A percentile compares a stretch with the other conserved stretches of the same genome.
Evolutionary conservation across 768 basidiomycete genomes (phyloP).

Genomic region (Pleurotus platypus): DNA sequence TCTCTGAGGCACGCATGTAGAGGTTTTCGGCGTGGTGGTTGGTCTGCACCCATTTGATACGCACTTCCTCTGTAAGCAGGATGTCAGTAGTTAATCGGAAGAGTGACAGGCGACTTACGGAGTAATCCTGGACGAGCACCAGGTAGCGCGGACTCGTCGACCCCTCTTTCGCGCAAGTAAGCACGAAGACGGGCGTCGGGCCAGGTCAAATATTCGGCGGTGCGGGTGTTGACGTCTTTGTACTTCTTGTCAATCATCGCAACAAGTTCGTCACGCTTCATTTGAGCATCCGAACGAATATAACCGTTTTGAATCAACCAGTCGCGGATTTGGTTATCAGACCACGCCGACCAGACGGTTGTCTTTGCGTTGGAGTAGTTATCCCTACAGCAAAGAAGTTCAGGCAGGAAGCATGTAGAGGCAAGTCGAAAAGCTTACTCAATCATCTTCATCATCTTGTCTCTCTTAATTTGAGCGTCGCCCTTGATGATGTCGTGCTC

Average conservation of each 20-base stretch:
- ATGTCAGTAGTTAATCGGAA: background rate
- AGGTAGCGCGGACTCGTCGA: constrained; percentile 66
- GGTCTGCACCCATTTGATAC: constrained; percentile 75
- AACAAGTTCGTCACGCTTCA: constrained; percentile 74
- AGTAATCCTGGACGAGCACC: constrained; percentile 72
- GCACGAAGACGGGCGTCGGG: constrained; percentile 90
- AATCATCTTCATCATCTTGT: constrained; percentile 77
- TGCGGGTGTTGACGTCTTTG: constrained; percentile 35
- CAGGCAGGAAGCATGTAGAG: background rate
- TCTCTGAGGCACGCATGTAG: constrained; percentile 59
- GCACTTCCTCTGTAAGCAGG: constrained; percentile 55
- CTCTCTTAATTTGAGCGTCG: constrained; percentile 59
- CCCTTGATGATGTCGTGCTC: constrained; percentile 69
- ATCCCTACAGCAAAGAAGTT: constrained; percentile 35
- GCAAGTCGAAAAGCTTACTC: constrained; percentile 35
- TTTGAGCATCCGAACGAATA: constrained; percentile 52
- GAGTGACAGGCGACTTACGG: constrained; percentile 41
- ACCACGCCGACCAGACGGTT: constrained; percentile 67
- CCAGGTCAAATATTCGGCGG: constrained; percentile 79
- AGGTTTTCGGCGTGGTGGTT: constrained; percentile 52
- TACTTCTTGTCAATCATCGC: constrained; percentile 71
- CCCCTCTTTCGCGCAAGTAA: constrained; percentile 74
- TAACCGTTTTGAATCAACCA: constrained; percentile 79
- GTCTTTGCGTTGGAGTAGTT: constrained; percentile 64
- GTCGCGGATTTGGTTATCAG: constrained; percentile 62